phyloP scores from a whole-genome alignment of 2,329 filamentous ascomycete genomes.

The Cryoendolithus antarcticus region DNA sequence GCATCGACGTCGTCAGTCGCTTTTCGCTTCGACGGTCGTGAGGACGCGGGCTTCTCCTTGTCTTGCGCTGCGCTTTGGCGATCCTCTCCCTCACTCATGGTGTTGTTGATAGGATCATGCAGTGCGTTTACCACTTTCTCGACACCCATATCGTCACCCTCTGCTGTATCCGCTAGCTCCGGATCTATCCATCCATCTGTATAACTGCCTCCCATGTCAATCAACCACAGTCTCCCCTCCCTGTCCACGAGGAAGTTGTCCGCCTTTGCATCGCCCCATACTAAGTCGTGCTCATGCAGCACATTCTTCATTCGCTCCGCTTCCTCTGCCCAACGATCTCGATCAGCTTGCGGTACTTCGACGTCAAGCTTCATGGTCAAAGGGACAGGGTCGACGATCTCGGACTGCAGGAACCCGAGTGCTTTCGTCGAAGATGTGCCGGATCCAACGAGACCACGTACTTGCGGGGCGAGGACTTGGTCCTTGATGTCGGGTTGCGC shows the following conservation, averaged over 20 bases:
- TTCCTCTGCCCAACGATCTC: conserved; percentile 20
- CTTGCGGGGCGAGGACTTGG: conserved; percentile 18
- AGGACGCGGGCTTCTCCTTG: not conserved
- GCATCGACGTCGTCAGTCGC: not conserved
- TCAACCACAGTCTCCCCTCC: conserved; percentile 26
- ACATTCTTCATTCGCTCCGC: conserved; percentile 14
- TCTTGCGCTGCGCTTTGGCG: not conserved
- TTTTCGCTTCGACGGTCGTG: conserved; percentile 7
- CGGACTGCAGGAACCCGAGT: conserved; percentile 23
- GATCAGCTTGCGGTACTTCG: conserved; percentile 17
- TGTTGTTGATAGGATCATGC: conserved; percentile 16
- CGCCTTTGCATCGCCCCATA: conserved; percentile 30
- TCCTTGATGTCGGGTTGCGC: conserved; percentile 16
- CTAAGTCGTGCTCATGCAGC: conserved; percentile 23
- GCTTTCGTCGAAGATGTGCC: conserved; percentile 11
- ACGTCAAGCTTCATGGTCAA: conserved; percentile 21
- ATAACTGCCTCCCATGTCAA: conserved; percentile 28
- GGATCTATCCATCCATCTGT: conserved; percentile 27
- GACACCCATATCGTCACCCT: conserved; percentile 23
- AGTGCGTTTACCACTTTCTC: conserved; percentile 19
- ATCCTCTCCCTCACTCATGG: conserved; percentile 12
- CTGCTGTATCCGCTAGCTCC: conserved; percentile 21
- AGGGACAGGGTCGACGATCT: conserved; percentile 20
- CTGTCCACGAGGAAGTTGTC: conserved; percentile 29
- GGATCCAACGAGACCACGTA: conserved; percentile 19